phyloP scores from a whole-genome alignment of 148 eudicot species.

The Cornus florida region DNA sequence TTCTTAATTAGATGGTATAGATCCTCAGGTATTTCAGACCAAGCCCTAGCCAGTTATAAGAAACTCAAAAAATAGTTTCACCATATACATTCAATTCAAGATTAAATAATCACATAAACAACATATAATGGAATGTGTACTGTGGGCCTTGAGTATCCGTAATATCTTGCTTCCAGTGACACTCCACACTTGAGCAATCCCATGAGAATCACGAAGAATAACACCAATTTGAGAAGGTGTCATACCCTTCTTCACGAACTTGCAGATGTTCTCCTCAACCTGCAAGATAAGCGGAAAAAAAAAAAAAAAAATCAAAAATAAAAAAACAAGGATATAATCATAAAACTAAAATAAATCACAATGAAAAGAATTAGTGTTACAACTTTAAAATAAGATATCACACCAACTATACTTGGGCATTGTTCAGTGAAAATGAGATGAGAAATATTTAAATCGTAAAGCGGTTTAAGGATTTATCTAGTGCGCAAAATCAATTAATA shows the following conservation, averaged over 20 bases:
- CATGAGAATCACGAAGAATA: constrained; percentile 36
- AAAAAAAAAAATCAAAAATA: no score
- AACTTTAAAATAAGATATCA: not conserved
- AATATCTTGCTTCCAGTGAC: constrained; percentile 31
- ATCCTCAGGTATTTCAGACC: constrained; percentile 36
- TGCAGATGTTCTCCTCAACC: constrained; percentile 46
- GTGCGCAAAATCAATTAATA: not conserved
- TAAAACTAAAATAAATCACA: not conserved
- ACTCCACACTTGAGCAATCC: constrained; percentile 32
- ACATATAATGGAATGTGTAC: constrained; percentile 2
- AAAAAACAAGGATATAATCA: not conserved
- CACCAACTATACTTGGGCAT: not conserved
- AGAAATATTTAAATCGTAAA: not conserved
- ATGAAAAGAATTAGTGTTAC: not conserved
- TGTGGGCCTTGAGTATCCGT: constrained; percentile 46
- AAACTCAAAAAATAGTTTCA: not conserved
- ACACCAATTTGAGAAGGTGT: constrained; percentile 37
- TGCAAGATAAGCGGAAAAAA: constrained; percentile 7
- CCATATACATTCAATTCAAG: not conserved
- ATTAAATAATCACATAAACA: not conserved
- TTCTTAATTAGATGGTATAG: constrained; percentile 38
- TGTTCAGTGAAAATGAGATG: no score
- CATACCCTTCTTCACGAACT: constrained; percentile 36
- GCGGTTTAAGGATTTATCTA: not conserved
- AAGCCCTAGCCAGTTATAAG: constrained; percentile 16